These are phyloP conservation scores for Yamadazyma kitorensis DNA, from an alignment of 805 yeast species.

Conservation along the genomic window DNA sequence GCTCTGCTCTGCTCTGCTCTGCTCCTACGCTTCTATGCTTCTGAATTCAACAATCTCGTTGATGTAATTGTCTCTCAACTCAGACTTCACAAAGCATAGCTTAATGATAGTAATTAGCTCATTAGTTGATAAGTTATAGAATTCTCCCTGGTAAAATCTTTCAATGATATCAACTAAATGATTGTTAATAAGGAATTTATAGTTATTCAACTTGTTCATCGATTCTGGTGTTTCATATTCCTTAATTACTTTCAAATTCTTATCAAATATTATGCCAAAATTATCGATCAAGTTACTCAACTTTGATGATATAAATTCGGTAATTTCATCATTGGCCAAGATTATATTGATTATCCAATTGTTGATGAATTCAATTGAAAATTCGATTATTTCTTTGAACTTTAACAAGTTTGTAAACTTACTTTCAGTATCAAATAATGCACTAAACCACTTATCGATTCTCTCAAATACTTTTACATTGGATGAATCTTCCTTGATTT, in stretches of 20 bases:
- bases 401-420: slow-evolving; percentile 23
- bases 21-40: no score
- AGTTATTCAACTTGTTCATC: slow-evolving; percentile 27
- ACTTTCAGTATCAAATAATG: slow-evolving; percentile 19
- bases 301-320: slow-evolving; percentile 33
- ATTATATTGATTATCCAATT: slow-evolving; percentile 26
- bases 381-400: slow-evolving; percentile 25
- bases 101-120: slow-evolving; percentile 43
- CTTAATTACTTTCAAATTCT: slow-evolving; percentile 15
- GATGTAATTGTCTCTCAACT: slow-evolving; percentile 41
- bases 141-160: slow-evolving; percentile 49
- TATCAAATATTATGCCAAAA: slow-evolving; percentile 21
- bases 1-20: no score
- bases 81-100: slow-evolving; percentile 46
- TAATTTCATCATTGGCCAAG: slow-evolving; percentile 26
- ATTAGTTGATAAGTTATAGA: slow-evolving; percentile 45
- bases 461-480: slow-evolving; percentile 6
- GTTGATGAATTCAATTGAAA: slow-evolving; percentile 27
- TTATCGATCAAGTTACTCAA: slow-evolving; percentile 25
- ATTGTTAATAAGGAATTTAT: slow-evolving; percentile 29
- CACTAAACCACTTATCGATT: slow-evolving; percentile 19
- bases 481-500: slow-evolving; percentile 4
- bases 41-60: slow-evolving; percentile 47
- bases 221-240: slow-evolving; percentile 19
- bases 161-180: slow-evolving; percentile 48